phyloP scores from a whole-genome alignment of 345 rosid species.

The Acer campestre region DNA sequence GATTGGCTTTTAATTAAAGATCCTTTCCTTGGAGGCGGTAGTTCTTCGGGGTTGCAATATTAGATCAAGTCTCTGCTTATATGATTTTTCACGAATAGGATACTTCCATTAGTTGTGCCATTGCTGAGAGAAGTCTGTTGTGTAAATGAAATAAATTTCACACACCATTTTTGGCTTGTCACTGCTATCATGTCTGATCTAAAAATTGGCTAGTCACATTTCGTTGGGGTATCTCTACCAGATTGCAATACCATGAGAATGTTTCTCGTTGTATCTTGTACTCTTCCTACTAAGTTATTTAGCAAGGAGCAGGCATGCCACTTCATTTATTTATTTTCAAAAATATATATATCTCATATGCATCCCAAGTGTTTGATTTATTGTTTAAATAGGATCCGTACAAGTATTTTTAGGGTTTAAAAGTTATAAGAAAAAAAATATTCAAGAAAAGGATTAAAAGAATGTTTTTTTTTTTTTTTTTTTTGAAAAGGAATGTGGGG shows the following conservation, averaged over 20 bases:
- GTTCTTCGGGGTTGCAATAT: background rate
- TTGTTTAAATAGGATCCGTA: too few species aligned
- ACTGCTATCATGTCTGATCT: background rate
- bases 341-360: too few species aligned
- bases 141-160: background rate
- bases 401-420: too few species aligned
- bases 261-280: background rate
- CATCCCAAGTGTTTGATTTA: too few species aligned
- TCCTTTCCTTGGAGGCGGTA: background rate
- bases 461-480: too few species aligned
- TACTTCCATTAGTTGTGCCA: background rate
- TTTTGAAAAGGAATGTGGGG: too few species aligned
- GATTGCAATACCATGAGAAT: background rate
- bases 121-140: conserved; percentile 10
- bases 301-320: background rate
- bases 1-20: background rate
- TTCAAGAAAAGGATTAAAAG: too few species aligned
- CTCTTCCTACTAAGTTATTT: background rate
- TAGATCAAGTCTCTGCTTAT: background rate
- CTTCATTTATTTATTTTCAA: background rate
- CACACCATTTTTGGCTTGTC: background rate
- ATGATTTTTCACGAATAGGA: background rate
- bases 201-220: background rate
- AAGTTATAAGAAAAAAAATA: too few species aligned
- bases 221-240: background rate